These are phyloP conservation scores for Suillus plorans DNA, from an alignment of 768 basidiomycete species.

Conservation along the genomic window DNA sequence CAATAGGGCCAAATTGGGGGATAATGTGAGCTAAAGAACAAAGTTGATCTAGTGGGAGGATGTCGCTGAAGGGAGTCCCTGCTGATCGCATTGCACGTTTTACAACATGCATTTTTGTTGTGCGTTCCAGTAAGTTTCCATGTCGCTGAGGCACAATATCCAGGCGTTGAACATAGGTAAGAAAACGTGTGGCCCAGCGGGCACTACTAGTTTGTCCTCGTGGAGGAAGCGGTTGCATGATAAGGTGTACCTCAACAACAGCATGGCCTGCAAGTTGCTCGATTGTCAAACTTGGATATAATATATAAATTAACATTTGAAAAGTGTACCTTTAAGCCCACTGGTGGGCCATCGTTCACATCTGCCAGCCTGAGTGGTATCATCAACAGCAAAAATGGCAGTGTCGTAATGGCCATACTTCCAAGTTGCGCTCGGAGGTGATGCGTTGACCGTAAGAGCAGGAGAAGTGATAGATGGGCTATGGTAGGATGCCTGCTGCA, in stretches of 20 bases:
- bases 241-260: conserved; percentile 16
- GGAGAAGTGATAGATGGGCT: neutral
- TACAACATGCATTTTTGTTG: too few species aligned
- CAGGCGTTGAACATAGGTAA: conserved; percentile 6
- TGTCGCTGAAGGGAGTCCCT: too few species aligned
- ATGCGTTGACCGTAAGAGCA: conserved; percentile 20
- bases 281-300: neutral
- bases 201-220: neutral
- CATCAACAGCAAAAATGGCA: conserved; percentile 20
- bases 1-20: too few species aligned
- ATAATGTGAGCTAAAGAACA: too few species aligned
- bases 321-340: conserved; percentile 13
- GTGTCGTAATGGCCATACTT: conserved; percentile 21
- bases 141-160: too few species aligned
- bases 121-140: too few species aligned
- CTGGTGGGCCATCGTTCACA: conserved; percentile 13
- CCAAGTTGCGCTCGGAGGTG: conserved; percentile 21
- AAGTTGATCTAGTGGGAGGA: too few species aligned
- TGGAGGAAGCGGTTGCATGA: conserved; percentile 14
- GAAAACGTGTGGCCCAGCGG: conserved; percentile 9
- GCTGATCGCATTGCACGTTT: too few species aligned
- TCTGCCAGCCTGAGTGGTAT: too few species aligned
- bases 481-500: conserved; percentile 26
- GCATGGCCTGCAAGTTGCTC: conserved; percentile 9
- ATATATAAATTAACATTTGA: neutral